Percentiles rank a stretch among this genome's conserved stretches.
phyloP scores from a whole-genome alignment of 1,284 basidiomycete genomes.

The Porogramme epimiltina region DNA sequence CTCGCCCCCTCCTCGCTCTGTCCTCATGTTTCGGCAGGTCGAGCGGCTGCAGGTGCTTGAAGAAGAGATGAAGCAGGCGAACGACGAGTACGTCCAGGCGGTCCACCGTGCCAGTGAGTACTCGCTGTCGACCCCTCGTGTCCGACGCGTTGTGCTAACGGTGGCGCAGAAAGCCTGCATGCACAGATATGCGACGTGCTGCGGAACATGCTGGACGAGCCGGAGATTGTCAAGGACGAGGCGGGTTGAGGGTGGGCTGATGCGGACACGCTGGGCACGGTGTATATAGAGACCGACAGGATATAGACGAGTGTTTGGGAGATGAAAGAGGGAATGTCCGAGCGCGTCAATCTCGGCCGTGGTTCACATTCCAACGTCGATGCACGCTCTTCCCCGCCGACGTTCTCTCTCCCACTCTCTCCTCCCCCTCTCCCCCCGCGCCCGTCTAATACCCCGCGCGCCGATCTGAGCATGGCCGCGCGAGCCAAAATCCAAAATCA shows the following conservation, averaged over 20 bases:
- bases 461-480: slow-evolving; percentile 1
- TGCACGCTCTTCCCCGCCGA: neutral
- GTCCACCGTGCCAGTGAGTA: slow-evolving; percentile 74
- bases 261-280: neutral
- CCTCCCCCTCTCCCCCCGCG: neutral
- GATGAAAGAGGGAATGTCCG: no score
- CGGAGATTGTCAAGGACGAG: slow-evolving; percentile 21
- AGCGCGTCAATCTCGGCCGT: slow-evolving; percentile 11
- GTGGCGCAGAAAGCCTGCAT: slow-evolving; percentile 55
- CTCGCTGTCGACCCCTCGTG: neutral
- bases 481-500: slow-evolving; percentile 8
- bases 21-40: slow-evolving; percentile 45
- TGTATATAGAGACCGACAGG: neutral
- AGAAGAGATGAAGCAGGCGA: slow-evolving; percentile 67
- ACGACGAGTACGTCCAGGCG: slow-evolving; percentile 71
- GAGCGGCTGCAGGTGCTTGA: slow-evolving; percentile 63
- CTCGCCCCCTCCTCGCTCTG: neutral
- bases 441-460: neutral
- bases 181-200: slow-evolving; percentile 62
- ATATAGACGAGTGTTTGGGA: neutral
- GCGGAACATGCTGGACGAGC: slow-evolving; percentile 57
- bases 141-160: neutral
- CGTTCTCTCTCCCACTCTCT: neutral
- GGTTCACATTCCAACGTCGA: slow-evolving; percentile 9
- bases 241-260: slow-evolving; percentile 9